Base-by-base conservation (phyloP, 495 filamentous ascomycete genomes). In the Penicillium subrubescens region DNA sequence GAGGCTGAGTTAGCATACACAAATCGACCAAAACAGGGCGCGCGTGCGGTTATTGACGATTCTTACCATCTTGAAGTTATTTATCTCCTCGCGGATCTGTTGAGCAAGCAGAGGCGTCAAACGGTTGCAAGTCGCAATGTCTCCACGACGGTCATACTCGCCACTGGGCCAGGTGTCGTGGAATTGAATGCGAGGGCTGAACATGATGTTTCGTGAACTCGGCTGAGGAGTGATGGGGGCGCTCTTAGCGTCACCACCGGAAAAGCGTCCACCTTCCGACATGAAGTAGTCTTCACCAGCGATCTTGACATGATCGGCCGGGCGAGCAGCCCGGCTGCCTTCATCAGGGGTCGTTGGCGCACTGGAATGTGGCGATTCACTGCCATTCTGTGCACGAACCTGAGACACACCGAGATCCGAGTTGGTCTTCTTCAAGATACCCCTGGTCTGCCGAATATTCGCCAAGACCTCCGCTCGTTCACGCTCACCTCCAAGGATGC, bases 31-130 rank as follows among this genome's bases (percentile, higher is more conserved):
- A 21, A 25, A 5, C 61, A 35, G 31, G 8, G 25, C 29, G 11
- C 5, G 11, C 12, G 19, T 11, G n/a, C 23, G 31, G 33, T 23
- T 10, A 35, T 21, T 25, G n/a, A 5, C 12, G 31, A 52, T 48
- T 11, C 31, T 17, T 35, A 97, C 95, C 95, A 99, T 98, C 73
- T 99, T 99, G 84, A 98, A 99, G 67, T 89, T 94, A 80, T 99
- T 99, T 68, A 99, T 83, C 79, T 99, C 95, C 79, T 99, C 95
- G 81, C 98, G 98, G 80, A 99, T 99, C 75, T 99, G 95, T 74
- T 99, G 95, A 37, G 95, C 95, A 65, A 99, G 87, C 84, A 98
- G 92, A 19, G 95, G 95, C 46, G 95, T 99, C 63, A 99, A 79
- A 61, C 94, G 91, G 74, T 99, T 99, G 86, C 95, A 99, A 8